Evolutionary conservation across 352 stramenopile genomes (phyloP).

Genomic region (Phytopythium delawarense): DNA sequence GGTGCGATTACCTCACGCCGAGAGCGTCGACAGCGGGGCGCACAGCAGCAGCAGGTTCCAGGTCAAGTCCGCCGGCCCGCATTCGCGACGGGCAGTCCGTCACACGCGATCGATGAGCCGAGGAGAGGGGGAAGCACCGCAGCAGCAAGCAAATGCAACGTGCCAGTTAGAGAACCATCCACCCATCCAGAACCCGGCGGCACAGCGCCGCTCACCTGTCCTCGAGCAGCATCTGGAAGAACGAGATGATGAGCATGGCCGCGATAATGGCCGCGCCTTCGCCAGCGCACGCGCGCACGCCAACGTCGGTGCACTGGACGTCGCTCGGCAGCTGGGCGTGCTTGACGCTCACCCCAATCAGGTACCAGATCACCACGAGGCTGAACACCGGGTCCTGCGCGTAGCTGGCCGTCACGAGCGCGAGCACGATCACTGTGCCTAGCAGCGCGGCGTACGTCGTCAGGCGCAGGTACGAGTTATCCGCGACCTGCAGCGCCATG

Average conservation of each 20-base stretch:
- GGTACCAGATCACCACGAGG: conserved; percentile 68
- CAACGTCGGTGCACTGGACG: conserved; percentile 44
- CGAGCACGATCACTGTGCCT: conserved; percentile 51
- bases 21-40: conserved; percentile 4
- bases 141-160: not conserved
- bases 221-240: conserved; percentile 45
- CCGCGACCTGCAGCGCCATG: conserved; percentile 60
- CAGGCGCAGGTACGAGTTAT: conserved; percentile 41
- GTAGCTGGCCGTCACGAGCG: conserved; percentile 52
- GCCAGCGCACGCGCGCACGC: conserved; percentile 55
- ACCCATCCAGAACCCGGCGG: not conserved
- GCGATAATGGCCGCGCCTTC: conserved; percentile 54
- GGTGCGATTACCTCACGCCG: not conserved
- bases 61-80: not conserved
- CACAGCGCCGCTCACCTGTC: conserved; percentile 41
- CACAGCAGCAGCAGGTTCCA: conserved; percentile 4
- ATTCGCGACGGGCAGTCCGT: not conserved
- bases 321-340: conserved; percentile 38
- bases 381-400: conserved; percentile 55
- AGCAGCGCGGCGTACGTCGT: conserved; percentile 67
- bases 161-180: not conserved
- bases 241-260: conserved; percentile 46
- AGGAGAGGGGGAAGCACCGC: not conserved
- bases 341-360: conserved; percentile 57
- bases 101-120: not conserved